A percentile compares a stretch with the other conserved stretches of the same genome.
phyloP scores from a whole-genome alignment of 2,329 filamentous ascomycete genomes.

The Phyllosticta paracitricarpa region DNA sequence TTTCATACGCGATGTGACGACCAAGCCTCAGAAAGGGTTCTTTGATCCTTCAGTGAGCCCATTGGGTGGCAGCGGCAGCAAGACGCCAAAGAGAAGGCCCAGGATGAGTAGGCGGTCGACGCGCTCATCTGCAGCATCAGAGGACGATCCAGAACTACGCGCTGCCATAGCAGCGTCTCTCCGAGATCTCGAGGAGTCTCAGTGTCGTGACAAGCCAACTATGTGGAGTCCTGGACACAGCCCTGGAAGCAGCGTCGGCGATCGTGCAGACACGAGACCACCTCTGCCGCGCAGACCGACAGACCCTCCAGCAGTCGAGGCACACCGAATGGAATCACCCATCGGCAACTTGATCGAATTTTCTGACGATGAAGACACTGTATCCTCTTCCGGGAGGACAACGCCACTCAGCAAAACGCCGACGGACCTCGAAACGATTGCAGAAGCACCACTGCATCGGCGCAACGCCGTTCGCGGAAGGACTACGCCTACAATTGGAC shows the following conservation, averaged over 20 bases:
- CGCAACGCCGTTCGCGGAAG: constrained; percentile 4
- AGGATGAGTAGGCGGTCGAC: constrained; percentile 10
- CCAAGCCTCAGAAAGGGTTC: constrained; percentile 60
- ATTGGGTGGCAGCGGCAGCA: constrained; percentile 21
- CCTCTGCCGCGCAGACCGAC: constrained; percentile 26
- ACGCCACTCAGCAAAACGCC: constrained; percentile 14
- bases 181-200: constrained; percentile 33
- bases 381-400: not conserved
- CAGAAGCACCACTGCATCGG: constrained; percentile 14
- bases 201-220: constrained; percentile 10
- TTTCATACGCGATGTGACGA: constrained; percentile 94
- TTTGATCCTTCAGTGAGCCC: constrained; percentile 56
- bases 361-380: constrained; percentile 29
- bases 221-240: constrained; percentile 23
- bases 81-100: constrained; percentile 15
- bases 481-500: not conserved
- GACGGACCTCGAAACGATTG: constrained; percentile 14
- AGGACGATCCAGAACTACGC: constrained; percentile 38
- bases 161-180: constrained; percentile 40
- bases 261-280: constrained; percentile 25
- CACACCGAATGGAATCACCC: constrained; percentile 14
- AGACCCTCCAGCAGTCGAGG: constrained; percentile 17
- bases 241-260: constrained; percentile 24
- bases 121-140: constrained; percentile 15
- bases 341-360: constrained; percentile 38